Percentiles rank a stretch among this genome's conserved stretches.
Evolutionary conservation across 805 yeast genomes (phyloP).

Genomic region (Isabelozyma gotoi): DNA sequence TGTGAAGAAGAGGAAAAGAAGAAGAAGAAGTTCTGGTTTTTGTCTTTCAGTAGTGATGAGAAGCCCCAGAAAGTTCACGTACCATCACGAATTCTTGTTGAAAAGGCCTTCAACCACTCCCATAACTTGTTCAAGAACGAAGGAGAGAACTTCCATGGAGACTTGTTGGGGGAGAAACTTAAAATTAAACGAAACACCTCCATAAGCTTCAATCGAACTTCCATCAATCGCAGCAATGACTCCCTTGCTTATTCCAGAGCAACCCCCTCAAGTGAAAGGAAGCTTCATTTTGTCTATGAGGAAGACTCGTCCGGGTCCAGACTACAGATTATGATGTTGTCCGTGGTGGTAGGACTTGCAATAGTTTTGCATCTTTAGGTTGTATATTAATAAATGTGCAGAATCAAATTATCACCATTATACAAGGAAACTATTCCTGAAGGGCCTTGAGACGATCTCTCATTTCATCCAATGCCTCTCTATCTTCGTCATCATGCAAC

Average conservation of each 20-base stretch:
- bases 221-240: no score
- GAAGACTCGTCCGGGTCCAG: not conserved
- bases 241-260: not conserved
- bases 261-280: not conserved
- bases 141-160: not conserved
- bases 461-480: conserved; percentile 78
- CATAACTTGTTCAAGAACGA: no score
- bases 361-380: not conserved
- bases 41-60: conserved; percentile 10
- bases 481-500: conserved; percentile 59
- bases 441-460: conserved; percentile 83
- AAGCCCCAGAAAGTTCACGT: not conserved
- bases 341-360: not conserved
- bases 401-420: no score
- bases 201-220: not conserved
- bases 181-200: not conserved
- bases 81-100: no score
- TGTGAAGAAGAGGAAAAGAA: conserved; percentile 9
- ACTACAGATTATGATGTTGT: not conserved
- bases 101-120: no score
- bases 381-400: no score
- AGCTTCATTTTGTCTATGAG: not conserved
- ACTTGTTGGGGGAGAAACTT: not conserved
- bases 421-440: conserved; percentile 45
- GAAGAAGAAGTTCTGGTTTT: conserved; percentile 14